Evolutionary conservation across 2,329 filamentous ascomycete species (phyloP).

Genomic region (Penicillium sumatraense): DNA sequence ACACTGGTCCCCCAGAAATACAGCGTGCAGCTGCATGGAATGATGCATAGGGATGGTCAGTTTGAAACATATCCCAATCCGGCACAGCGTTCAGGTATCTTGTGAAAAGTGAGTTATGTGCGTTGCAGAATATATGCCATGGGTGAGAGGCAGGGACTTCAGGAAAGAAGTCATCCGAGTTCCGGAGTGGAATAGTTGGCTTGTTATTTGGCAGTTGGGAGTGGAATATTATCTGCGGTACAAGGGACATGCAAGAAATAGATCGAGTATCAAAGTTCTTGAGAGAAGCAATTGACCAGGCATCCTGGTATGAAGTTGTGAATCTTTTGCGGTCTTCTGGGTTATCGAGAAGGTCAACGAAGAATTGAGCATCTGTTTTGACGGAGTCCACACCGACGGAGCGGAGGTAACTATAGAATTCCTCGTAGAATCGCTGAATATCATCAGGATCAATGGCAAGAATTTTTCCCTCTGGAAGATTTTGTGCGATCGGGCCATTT

Average conservation of each 20-base stretch:
- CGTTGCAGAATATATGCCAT: slow-evolving; percentile 96
- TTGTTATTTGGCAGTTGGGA: slow-evolving; percentile 78
- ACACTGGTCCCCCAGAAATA: slow-evolving; percentile 88
- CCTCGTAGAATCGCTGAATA: slow-evolving; percentile 76
- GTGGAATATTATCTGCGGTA: slow-evolving; percentile 84
- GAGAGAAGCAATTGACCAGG: slow-evolving; percentile 79
- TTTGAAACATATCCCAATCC: slow-evolving; percentile 80
- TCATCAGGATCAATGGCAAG: slow-evolving; percentile 76
- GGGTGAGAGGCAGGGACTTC: slow-evolving; percentile 78
- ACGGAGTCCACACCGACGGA: slow-evolving; percentile 79
- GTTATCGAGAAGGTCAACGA: slow-evolving; percentile 74
- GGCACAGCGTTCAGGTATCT: slow-evolving; percentile 85
- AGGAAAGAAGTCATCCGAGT: slow-evolving; percentile 90
- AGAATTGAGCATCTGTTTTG: slow-evolving; percentile 93
- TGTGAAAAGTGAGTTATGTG: slow-evolving; percentile 82
- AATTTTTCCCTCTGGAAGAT: slow-evolving; percentile 58
- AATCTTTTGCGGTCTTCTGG: slow-evolving; percentile 73
- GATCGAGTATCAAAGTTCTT: slow-evolving; percentile 76
- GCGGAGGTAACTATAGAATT: slow-evolving; percentile 85
- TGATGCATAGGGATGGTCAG: slow-evolving; percentile 69
- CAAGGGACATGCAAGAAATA: slow-evolving; percentile 94
- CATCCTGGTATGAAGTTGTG: slow-evolving; percentile 77
- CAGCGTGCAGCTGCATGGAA: slow-evolving; percentile 92
- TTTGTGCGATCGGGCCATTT: slow-evolving; percentile 48
- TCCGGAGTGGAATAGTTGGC: slow-evolving; percentile 75